Evolutionary conservation across 352 stramenopile species (phyloP).

Genomic region (Phytophthora litchii): DNA sequence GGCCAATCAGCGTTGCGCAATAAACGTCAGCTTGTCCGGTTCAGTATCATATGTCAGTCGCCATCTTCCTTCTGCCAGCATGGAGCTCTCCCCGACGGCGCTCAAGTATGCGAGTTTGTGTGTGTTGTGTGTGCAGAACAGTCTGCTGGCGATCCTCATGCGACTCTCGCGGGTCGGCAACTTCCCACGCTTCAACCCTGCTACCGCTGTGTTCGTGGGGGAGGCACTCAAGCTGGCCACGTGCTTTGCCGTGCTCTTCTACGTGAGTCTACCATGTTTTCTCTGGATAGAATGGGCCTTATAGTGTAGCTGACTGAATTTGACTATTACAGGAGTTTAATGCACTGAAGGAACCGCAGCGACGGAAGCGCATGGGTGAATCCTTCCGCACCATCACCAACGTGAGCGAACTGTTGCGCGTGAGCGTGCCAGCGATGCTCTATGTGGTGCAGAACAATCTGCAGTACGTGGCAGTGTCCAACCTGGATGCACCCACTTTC

Average conservation of each 20-base stretch:
- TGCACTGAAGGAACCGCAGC: slow-evolving; percentile 27
- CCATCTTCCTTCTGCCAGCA: slow-evolving; percentile 3
- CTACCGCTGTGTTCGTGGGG: slow-evolving; percentile 75
- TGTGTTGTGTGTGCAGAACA: slow-evolving; percentile 86
- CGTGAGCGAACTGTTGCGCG: slow-evolving; percentile 61
- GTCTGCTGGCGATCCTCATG: slow-evolving; percentile 78
- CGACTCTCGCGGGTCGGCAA: slow-evolving; percentile 78
- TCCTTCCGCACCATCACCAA: slow-evolving; percentile 63
- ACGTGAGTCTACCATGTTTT: slow-evolving; percentile 27
- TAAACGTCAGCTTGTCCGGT: neutral
- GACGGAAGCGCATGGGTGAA: slow-evolving; percentile 32
- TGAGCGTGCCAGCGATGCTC: slow-evolving; percentile 78
- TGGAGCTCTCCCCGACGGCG: slow-evolving; percentile 42
- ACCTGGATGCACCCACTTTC: slow-evolving; percentile 81
- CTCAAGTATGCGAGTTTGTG: slow-evolving; percentile 83
- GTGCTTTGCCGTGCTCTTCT: slow-evolving; percentile 50
- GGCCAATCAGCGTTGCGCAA: neutral
- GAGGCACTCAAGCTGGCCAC: slow-evolving; percentile 75
- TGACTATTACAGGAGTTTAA: slow-evolving; percentile 34
- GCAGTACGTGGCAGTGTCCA: slow-evolving; percentile 81
- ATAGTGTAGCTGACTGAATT: slow-evolving; percentile 1
- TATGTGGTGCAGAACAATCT: slow-evolving; percentile 89
- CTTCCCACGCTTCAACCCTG: slow-evolving; percentile 72
- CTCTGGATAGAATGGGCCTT: neutral
- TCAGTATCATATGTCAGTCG: slow-evolving; percentile 19